Evolutionary conservation across 768 basidiomycete species (phyloP).

Genomic region (Phanerodontia chrysosporium): DNA sequence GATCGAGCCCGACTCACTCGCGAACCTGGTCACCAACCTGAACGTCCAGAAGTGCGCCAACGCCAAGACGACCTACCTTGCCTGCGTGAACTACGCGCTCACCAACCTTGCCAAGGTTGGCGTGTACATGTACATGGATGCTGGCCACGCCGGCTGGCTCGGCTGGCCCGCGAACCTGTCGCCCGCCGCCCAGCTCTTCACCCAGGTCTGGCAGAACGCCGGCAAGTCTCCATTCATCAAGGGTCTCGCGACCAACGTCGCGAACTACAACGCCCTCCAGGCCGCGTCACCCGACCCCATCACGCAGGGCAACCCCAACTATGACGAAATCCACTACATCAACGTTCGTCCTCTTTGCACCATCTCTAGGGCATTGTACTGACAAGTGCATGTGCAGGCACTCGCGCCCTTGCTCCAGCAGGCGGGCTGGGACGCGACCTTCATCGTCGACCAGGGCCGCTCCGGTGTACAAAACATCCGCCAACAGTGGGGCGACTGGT

Average conservation of each 20-base stretch:
- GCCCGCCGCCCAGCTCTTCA: slow-evolving; percentile 55
- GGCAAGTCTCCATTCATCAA: slow-evolving; percentile 55
- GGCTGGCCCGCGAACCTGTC: slow-evolving; percentile 63
- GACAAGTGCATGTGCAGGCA: slow-evolving; percentile 28
- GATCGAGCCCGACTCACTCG: slow-evolving; percentile 64
- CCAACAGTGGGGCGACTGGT: slow-evolving; percentile 57
- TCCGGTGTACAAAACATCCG: slow-evolving; percentile 62
- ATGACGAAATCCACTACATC: slow-evolving; percentile 59
- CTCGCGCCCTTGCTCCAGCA: slow-evolving; percentile 42
- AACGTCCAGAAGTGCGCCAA: slow-evolving; percentile 51
- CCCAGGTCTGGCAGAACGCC: slow-evolving; percentile 44
- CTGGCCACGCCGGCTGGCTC: slow-evolving; percentile 60
- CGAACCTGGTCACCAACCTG: slow-evolving; percentile 67
- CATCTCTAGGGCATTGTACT: background rate
- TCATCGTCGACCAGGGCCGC: slow-evolving; percentile 66
- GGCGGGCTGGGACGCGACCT: slow-evolving; percentile 51
- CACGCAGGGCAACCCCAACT: slow-evolving; percentile 56
- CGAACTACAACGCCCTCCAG: slow-evolving; percentile 34
- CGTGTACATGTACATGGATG: slow-evolving; percentile 60
- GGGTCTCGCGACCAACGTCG: slow-evolving; percentile 52
- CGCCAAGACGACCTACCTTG: slow-evolving; percentile 49
- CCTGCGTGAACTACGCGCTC: slow-evolving; percentile 51
- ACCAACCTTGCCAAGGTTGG: slow-evolving; percentile 51
- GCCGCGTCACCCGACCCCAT: slow-evolving; percentile 55
- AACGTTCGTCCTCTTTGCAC: slow-evolving; percentile 29